These are phyloP conservation scores for Fusarium nelsonii DNA, from an alignment of 2,329 filamentous ascomycete genomes.

Conservation along the genomic window DNA sequence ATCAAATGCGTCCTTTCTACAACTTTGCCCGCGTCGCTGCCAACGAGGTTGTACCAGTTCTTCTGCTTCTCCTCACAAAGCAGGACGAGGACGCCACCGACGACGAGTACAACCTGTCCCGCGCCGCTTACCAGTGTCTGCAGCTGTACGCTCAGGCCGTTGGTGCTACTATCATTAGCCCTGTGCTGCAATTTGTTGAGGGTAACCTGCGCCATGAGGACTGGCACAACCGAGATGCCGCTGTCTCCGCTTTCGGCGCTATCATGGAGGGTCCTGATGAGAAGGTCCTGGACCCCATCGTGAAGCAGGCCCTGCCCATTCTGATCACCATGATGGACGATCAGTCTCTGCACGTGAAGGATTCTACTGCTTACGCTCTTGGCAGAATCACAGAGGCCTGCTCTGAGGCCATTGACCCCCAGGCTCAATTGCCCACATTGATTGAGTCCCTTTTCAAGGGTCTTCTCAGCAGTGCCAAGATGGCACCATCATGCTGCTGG, in stretches of 20 bases:
- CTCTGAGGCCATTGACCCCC: conserved; percentile 89
- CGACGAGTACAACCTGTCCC: conserved; percentile 96
- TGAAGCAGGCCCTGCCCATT: conserved; percentile 94
- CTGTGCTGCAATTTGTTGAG: conserved; percentile 93
- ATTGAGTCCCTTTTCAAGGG: conserved; percentile 92
- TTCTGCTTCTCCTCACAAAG: conserved; percentile 89
- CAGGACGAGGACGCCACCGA: conserved; percentile 97
- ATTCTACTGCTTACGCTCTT: conserved; percentile 95
- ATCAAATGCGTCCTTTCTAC: conserved; percentile 91
- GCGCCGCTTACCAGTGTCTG: conserved; percentile 95
- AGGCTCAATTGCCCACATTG: conserved; percentile 83
- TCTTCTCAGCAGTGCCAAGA: conserved; percentile 91
- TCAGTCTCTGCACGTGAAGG: conserved; percentile 87
- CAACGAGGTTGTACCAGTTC: conserved; percentile 91
- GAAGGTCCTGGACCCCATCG: conserved; percentile 89
- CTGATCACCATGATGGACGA: conserved; percentile 95
- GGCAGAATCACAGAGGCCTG: conserved; percentile 96
- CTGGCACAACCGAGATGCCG: conserved; percentile 95
- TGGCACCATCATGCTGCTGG: conserved; percentile 99
- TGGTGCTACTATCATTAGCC: conserved; percentile 82
- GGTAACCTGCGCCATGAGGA: conserved; percentile 88
- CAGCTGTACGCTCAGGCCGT: conserved; percentile 96
- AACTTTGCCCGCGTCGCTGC: conserved; percentile 96
- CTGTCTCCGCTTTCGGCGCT: conserved; percentile 95
- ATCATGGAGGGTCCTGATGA: conserved; percentile 99